Percentiles rank a stretch among this genome's conserved stretches.
phyloP scores from a whole-genome alignment of 139 green algal genomes.

The Microglena sp. region DNA sequence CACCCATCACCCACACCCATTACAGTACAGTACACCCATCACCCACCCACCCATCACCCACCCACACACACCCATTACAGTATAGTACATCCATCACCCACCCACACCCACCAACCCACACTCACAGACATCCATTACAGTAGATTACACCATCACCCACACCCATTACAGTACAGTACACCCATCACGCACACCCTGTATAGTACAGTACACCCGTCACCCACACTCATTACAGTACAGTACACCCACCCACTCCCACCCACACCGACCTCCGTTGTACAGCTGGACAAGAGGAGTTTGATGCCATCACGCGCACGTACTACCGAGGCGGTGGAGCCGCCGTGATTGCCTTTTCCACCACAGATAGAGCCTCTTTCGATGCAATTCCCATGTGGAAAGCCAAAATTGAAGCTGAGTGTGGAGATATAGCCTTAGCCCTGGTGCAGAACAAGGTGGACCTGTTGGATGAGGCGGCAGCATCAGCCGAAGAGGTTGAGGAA shows the following conservation, averaged over 20 bases:
- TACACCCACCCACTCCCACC: too few relatives aligned
- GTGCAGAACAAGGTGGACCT: slow-evolving; percentile 73
- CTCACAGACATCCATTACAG: too few relatives aligned
- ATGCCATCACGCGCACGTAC: slow-evolving; percentile 63
- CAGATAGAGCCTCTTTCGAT: slow-evolving; percentile 56
- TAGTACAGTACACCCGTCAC: not conserved
- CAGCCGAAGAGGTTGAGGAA: slow-evolving; percentile 45
- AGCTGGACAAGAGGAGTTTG: slow-evolving; percentile 73
- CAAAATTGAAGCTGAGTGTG: slow-evolving; percentile 54
- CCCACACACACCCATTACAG: too few relatives aligned
- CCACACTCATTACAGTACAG: not conserved
- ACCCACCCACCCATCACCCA: too few relatives aligned
- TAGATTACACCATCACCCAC: not conserved
- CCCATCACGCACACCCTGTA: too few relatives aligned
- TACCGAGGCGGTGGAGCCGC: slow-evolving; percentile 55
- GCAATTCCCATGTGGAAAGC: slow-evolving; percentile 50
- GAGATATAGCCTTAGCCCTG: slow-evolving; percentile 51
- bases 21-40: too few relatives aligned
- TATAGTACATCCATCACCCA: too few relatives aligned
- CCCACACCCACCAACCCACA: too few relatives aligned
- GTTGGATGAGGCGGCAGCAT: slow-evolving; percentile 43
- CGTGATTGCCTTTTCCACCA: slow-evolving; percentile 66
- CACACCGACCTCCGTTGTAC: not conserved
- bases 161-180: not conserved
- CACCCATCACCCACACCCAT: too few relatives aligned